Evolutionary conservation across 2,329 filamentous ascomycete species (phyloP).

Genomic region (Monilinia laxa): DNA sequence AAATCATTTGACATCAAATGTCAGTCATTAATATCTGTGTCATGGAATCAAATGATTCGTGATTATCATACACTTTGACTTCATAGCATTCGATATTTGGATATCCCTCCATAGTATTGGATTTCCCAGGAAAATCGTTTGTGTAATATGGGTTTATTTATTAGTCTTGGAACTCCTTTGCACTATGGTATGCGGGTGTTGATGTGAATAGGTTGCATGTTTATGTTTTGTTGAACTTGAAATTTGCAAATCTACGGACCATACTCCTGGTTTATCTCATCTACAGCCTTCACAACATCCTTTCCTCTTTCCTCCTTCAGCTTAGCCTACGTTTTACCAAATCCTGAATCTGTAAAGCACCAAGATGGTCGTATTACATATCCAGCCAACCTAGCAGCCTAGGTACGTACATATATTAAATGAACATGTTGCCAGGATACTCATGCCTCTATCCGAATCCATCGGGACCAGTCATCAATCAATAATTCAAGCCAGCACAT

Average conservation of each 20-base stretch:
- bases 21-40: conserved; percentile 8
- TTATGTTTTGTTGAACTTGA: too few species aligned
- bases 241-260: too few species aligned
- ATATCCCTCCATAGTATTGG: conserved; percentile 12
- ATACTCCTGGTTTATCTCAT: background rate
- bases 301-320: background rate
- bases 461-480: conserved; percentile 1
- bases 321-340: conserved; percentile 2
- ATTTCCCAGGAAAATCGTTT: background rate
- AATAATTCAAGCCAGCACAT: background rate
- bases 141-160: background rate
- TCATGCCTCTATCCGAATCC: background rate
- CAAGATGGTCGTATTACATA: background rate
- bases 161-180: background rate
- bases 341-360: background rate
- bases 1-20: conserved; percentile 13
- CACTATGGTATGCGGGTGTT: background rate
- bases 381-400: background rate
- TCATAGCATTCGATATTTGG: background rate
- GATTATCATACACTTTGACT: background rate
- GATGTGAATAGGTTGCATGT: background rate
- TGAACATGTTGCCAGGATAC: background rate
- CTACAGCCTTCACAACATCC: background rate
- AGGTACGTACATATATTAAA: background rate
- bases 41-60: conserved; percentile 2